phyloP scores from a whole-genome alignment of 1,139 yeast genomes.

The Yarrowia galli region DNA sequence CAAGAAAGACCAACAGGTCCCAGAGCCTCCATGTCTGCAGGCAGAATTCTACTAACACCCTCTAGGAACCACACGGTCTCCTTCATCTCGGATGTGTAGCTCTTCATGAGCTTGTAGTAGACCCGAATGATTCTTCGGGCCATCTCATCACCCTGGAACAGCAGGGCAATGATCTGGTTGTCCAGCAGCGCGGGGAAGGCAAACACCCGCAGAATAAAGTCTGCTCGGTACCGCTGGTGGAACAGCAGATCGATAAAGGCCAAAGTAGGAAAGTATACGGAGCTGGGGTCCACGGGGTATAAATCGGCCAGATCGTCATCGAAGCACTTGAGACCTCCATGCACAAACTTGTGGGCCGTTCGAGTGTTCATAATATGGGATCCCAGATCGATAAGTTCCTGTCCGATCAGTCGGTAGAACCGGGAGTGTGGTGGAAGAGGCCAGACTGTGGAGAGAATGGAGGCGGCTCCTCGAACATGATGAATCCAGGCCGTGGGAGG shows the following conservation, averaged over 20 bases:
- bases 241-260: slow-evolving; percentile 87
- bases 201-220: slow-evolving; percentile 84
- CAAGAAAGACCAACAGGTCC: slow-evolving; percentile 43
- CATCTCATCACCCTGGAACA: slow-evolving; percentile 82
- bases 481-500: slow-evolving; percentile 97
- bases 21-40: slow-evolving; percentile 51
- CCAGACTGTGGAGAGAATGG: slow-evolving; percentile 93
- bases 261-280: slow-evolving; percentile 85
- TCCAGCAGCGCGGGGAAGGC: slow-evolving; percentile 94
- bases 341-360: slow-evolving; percentile 34
- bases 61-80: slow-evolving; percentile 93
- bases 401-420: slow-evolving; percentile 53
- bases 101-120: slow-evolving; percentile 79
- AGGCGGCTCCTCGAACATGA: slow-evolving; percentile 96
- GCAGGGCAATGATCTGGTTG: slow-evolving; percentile 72
- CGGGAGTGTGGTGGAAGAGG: slow-evolving; percentile 76
- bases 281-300: slow-evolving; percentile 81
- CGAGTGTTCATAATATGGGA: slow-evolving; percentile 36
- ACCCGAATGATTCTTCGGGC: slow-evolving; percentile 92
- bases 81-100: slow-evolving; percentile 84
- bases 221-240: slow-evolving; percentile 78
- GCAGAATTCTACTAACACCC: slow-evolving; percentile 83
- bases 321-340: slow-evolving; percentile 67
- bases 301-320: slow-evolving; percentile 84
- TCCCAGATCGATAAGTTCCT: slow-evolving; percentile 76